Evolutionary conservation across 148 eudicot species (phyloP), one percentile per base, ranked within the genome.

Genomic region (Persicaria tinctoria): DNA sequence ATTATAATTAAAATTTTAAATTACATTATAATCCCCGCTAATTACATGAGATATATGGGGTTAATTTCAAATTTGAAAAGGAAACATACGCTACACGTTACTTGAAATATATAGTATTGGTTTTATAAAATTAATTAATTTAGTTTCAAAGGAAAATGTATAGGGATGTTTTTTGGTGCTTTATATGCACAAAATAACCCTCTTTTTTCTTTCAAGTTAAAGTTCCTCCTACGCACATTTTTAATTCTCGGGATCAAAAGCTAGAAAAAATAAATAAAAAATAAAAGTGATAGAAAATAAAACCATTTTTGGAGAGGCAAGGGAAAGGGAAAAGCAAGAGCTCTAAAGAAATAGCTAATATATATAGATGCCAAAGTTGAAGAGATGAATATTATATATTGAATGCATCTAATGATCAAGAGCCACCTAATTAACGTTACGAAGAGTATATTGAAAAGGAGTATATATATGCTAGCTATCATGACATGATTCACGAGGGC

Each of bases 261-360:
- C 9, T 63, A 9, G 16, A 32, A 32, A 63, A 60, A 63, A 63
- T 17, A 17, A 17, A 12, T 53, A 53, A 3, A 53, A 18, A 57
- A 57, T 13, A 53, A 57, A 57, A 57, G 63, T 18, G 8, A 57
- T 8, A 5, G 32, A 57, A 16, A 63, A 27, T 63, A 63, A 63
- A 63, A 63, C 45, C 46, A 32, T 9, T 32, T 62, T 63, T 27
- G 68, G 32, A 63, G 68, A 14, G 32, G 16, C n/a, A 12, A 23
- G 68, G 68, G 12, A 62, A 63, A 63, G 68, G 68, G 68, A 7
- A 57, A 57, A 57, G 63, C 63, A 57, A 57, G 63, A 57, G 20
- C 20, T 57, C 27, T 57, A 63, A 63, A 63, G 68, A 32, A 10
- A 14, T 5, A 6, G 11, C 41, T 32, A 32, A 2, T 32, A 32